Evolutionary conservation across 2,329 filamentous ascomycete species (phyloP), one percentile per base, ranked within the genome.

Genomic region (Dactylellina leptospora): DNA sequence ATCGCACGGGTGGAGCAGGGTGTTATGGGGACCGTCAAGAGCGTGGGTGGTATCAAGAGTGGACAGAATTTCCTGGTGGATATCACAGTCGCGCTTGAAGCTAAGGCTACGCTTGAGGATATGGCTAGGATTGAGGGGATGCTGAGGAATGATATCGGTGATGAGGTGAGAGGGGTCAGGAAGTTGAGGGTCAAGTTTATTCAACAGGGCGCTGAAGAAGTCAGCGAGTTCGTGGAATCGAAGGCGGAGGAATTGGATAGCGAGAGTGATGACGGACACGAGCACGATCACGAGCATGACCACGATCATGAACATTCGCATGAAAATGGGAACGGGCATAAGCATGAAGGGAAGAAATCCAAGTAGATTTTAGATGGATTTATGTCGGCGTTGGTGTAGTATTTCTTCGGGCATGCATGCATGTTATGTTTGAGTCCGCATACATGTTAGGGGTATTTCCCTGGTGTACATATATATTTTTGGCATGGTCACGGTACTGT

Each of bases 1-100:
- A 85, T 86, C 0, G 81, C 48, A 27, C 42, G 44, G 18, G 70
- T 73, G 0, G 55, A 82, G 28, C 86, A 85, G 75, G 86, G 85
- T 2, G 80, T 95, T 18, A 81, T 81, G 13, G 81, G 85, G 50
- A 81, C 87, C 60, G 84, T 92, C 6, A 87, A 91, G 77, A 89
- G 91, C 45, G 85, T 97, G 2, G 90, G 92, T 75, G 95, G 95
- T 60, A 85, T 96, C 81, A 99, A 99, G 81, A 95, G 92, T 2
- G 95, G 95, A 27, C 95, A 97, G 80, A 99, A 97, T 81, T 97
- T 96, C 79, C 84, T 97, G 27, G 88, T 97, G 76, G 95, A 97
- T 76, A 80, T 99, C 5, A 93, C 96, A 79, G 81, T 97, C 73
- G 90, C 87, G 1, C 90, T 96, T 13, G 92, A 93, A 0, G 85